Evolutionary conservation across 345 rosid species (phyloP), one percentile per base, ranked within the genome.

Genomic region (Bruguiera parviflora): DNA sequence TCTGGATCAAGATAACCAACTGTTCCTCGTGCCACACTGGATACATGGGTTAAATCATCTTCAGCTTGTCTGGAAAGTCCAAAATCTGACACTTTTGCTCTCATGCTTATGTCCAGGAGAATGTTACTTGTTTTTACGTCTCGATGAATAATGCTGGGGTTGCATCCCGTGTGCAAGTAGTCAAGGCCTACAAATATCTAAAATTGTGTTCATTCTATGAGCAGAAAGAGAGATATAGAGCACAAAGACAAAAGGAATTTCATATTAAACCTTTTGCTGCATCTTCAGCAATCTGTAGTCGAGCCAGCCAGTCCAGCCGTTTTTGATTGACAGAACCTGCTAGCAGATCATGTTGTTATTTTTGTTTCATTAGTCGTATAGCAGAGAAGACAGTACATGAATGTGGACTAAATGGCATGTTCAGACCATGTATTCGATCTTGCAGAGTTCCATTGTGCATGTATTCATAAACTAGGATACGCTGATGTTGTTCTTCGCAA

Each of bases 1-100:
- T 89, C 91, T 52, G 99, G 99, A 75, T 96, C 98, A 27, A 92
- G 88, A 81, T 96, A 92, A 70, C 99, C 99, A 0, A 92, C 91
- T 2, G 98, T 90, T 53, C 98, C 99, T 71, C 92, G 80, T 2
- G 96, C 98, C 21, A 84, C 90, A 55, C 99, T 96, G 20, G 99
- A 92, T 52, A 92, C 74, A 43, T 92, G 97, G 55, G 99, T 89
- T 64, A 92, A 75, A 75, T 92, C 99, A 57, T 92, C 98, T 22
- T 92, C 98, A 69, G 98, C 84, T 80, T 92, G 98, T 65, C 89
- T 90, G 9, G 99, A 96, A 74, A 96, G 99, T 61, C 98, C 99
- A 60, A 96, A 96, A 84, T 92, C 99, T 0, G 99, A 92, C 13
- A 96, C 94, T 83, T 96, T 92, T 16, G 97, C 98, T 75, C 92